Conservation (phyloP, 345 rosid genomes). For the Eucalyptus tenuipes region DNA sequence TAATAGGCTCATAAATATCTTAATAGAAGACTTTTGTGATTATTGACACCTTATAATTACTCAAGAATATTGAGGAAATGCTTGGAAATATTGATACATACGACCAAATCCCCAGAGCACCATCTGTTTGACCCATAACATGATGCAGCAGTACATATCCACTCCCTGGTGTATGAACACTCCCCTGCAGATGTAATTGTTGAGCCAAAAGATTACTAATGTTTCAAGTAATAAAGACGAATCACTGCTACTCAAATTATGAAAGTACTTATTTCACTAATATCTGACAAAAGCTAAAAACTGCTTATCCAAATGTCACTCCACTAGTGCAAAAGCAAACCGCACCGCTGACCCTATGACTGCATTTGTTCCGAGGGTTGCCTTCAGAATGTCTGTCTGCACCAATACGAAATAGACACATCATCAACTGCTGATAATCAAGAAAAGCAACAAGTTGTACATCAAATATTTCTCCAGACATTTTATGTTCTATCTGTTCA, state of each 20-base stretch:
- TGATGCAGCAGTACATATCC: slow-evolving; percentile 89
- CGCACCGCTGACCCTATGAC: slow-evolving; percentile 71
- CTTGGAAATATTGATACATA: slow-evolving; percentile 27
- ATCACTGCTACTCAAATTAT: background rate
- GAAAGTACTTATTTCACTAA: background rate
- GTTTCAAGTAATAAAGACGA: background rate
- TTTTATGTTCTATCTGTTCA: background rate
- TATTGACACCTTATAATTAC: background rate
- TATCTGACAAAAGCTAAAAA: background rate
- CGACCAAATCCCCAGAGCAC: slow-evolving; percentile 80
- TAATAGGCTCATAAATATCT: background rate
- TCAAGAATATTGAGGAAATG: background rate
- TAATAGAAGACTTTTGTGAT: background rate
- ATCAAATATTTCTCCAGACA: background rate
- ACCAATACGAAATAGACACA: background rate
- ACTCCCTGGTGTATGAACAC: slow-evolving; percentile 71
- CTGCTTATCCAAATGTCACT: background rate
- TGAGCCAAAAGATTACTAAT: background rate
- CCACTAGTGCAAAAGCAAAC: background rate
- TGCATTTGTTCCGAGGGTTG: slow-evolving; percentile 84
- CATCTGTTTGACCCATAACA: slow-evolving; percentile 83
- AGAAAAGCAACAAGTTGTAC: background rate
- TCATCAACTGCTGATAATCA: background rate
- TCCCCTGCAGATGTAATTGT: slow-evolving; percentile 26
- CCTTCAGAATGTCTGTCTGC: slow-evolving; percentile 78